Base-by-base conservation (phyloP, 1,284 basidiomycete species). In the Coniophora puteana region DNA sequence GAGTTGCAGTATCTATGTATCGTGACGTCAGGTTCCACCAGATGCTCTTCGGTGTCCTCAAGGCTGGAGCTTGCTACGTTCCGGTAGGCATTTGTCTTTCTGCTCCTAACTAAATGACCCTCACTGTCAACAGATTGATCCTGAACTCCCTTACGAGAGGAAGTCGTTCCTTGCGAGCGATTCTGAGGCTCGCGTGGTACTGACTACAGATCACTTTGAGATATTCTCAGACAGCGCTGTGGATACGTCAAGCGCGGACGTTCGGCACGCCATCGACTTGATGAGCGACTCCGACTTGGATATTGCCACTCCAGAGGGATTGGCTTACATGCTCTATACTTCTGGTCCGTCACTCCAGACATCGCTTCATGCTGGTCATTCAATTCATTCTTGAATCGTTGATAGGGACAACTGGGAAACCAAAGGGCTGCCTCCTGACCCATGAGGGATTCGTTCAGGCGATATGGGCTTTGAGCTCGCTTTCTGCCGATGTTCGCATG, bases 381-480 rank as follows among this genome's bases (percentile, higher is more conserved):
- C 8, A 1, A 24, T 37, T 47, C 5, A 35, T 35, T 40, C 18
- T 17, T 6, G 43, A 17, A n/a, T 14, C 23, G 13, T 33, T 30
- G 27, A 14, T 26, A 74, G 72, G 74, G 5, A 78, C 74, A 3
- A 78, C 74, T 3, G 75, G 76, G 24, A 72, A 65, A 30, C 75
- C 75, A 1, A 78, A 78, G 49, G 75, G 75, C n/a, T 78, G 76
- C 51, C 54, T 78, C n/a, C 50, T 74, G 24, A 74, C 69, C 11
- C 68, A 76, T 44, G 44, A 54, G 10, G 71, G 73, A 8, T 57
- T 76, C 12, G 51, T 59, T 13, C 66, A 71, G 50, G 74, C 70
- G 3, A 66, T 72, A 17, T 48, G 66, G 36, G 67, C 69, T 13
- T 49, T 76, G 22, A 64, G 65, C 40, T 63, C 55, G 30, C 63